phyloP scores from a whole-genome alignment of 148 eudicot genomes.

The Cornus suecica region DNA sequence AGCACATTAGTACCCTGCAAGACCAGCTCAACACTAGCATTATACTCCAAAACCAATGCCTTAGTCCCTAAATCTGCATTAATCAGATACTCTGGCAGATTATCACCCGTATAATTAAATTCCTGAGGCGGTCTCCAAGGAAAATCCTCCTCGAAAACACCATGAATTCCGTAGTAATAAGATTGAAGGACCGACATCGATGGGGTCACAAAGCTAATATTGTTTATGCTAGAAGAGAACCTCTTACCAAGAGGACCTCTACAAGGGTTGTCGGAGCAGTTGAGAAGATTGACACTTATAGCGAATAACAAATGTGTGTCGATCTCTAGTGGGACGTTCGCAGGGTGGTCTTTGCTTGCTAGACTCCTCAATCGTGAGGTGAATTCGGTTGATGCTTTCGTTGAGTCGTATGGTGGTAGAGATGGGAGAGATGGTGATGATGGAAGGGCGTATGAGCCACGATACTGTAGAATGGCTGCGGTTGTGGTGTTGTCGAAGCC shows the following conservation, averaged over 20 bases:
- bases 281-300: neutral
- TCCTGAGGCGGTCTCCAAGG: neutral
- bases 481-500: neutral
- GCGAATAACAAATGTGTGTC: neutral
- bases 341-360: conserved; percentile 1
- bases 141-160: neutral
- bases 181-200: neutral
- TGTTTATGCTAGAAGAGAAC: neutral
- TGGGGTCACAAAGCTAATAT: neutral
- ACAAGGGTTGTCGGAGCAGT: neutral
- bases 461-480: neutral
- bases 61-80: neutral
- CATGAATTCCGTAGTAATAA: neutral
- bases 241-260: neutral
- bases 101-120: neutral
- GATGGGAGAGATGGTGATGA: neutral
- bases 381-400: neutral
- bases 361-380: neutral
- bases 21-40: neutral
- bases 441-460: neutral
- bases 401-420: neutral
- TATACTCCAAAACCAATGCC: neutral
- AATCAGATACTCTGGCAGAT: neutral
- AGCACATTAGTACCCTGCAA: conserved; percentile 1
- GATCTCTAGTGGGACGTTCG: neutral